Evolutionary conservation across 2,329 filamentous ascomycete genomes (phyloP).

Genomic region (Talaromyces sp.): DNA sequence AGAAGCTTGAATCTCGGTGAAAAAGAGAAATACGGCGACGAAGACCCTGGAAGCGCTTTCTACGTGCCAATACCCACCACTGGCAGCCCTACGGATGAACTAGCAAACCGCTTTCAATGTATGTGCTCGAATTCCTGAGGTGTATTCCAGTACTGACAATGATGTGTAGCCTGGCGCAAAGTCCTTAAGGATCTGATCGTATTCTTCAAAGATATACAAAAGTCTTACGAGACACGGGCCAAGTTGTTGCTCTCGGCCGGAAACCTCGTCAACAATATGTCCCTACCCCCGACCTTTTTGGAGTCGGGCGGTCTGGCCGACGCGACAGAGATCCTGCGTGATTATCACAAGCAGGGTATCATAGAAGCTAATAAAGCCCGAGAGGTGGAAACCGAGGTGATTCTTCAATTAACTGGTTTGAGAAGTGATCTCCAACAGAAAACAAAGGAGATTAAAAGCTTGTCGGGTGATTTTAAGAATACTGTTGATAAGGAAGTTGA

Average conservation of each 20-base stretch:
- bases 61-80: slow-evolving; percentile 82
- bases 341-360: slow-evolving; percentile 76
- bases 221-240: slow-evolving; percentile 76
- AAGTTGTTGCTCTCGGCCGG: slow-evolving; percentile 79
- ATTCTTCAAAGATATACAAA: slow-evolving; percentile 89
- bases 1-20: slow-evolving; percentile 71
- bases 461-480: slow-evolving; percentile 95
- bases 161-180: slow-evolving; percentile 75
- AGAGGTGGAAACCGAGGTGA: slow-evolving; percentile 88
- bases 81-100: slow-evolving; percentile 79
- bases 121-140: slow-evolving; percentile 15
- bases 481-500: slow-evolving; percentile 95
- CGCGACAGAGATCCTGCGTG: slow-evolving; percentile 71
- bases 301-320: slow-evolving; percentile 80
- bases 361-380: slow-evolving; percentile 79
- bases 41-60: slow-evolving; percentile 75
- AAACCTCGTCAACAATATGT: slow-evolving; percentile 75
- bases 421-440: slow-evolving; percentile 88
- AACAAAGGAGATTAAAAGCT: slow-evolving; percentile 94
- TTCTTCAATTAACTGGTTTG: slow-evolving; percentile 77
- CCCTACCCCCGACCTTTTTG: slow-evolving; percentile 70
- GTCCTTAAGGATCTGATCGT: slow-evolving; percentile 88
- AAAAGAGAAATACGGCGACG: slow-evolving; percentile 49
- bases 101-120: slow-evolving; percentile 88
- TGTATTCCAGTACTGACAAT: slow-evolving; percentile 4